Evolutionary conservation across 1,139 yeast species (phyloP), one percentile per base, ranked within the genome.

Genomic region (Yarrowia galli): DNA sequence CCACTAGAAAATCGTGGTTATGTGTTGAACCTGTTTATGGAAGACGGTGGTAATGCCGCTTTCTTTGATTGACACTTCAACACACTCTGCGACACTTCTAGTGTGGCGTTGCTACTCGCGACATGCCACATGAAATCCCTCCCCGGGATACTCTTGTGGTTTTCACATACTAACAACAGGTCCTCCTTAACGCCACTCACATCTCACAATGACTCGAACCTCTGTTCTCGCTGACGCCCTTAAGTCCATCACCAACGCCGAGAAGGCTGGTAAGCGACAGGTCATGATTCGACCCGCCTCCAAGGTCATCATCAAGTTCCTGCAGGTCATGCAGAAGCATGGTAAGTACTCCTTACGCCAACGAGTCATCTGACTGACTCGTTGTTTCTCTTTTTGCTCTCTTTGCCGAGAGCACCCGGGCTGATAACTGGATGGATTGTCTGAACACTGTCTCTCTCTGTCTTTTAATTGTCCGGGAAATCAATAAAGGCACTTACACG

Each of bases 221-320:
- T 95, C 99, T 77, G 99, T 91, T 82, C 90, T 95, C 84, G 98
- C 98, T 79, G 99, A 95, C 85, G 98, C 99, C 81, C 90, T 95
- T 81, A 95, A 95, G 83, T 88, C 97, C 78, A 95, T 95, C 82
- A 92, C 93, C 93, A 95, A 95, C 83, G 99, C 99, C 82, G 99
- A 95, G 86, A 95, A 93, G 85, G 89, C 98, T 81, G 99, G 99
- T 84, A 95, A 95, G 87, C 91, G 99, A 85, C 99, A 95, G 87
- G 99, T 95, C 75, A 84, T 95, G 82, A 88, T 95, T 82, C 92
- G 99, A 89, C 99, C 99, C 75, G 93, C 98, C 69, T 95, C 99
- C 80, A 95, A 95, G 88, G 99, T 95, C 77, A 92, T 95, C 83
- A 86, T 95, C 87, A 95, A 92, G 85, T 95, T 93, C 83, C 87